These are phyloP conservation scores for Sporothrix pallida DNA, from an alignment of 2,329 filamentous ascomycete genomes.

Conservation along the genomic window DNA sequence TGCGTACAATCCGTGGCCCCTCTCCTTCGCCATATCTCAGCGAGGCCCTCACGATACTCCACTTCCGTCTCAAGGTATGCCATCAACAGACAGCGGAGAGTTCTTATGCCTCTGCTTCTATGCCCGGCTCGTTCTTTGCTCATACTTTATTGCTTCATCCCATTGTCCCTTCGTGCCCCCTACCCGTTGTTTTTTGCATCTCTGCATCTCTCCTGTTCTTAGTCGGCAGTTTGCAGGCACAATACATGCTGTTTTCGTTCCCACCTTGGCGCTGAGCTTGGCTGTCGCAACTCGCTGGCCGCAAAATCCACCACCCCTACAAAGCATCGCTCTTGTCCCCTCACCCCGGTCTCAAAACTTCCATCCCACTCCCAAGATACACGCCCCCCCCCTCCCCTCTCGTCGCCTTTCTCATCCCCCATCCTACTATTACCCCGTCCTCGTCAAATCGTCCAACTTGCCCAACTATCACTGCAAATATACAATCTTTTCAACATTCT, in stretches of 20 bases:
- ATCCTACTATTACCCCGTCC: slow-evolving; percentile 10
- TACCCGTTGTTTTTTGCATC: neutral
- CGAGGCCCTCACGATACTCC: neutral
- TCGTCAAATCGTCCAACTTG: slow-evolving; percentile 11
- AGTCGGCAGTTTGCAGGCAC: neutral
- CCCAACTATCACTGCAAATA: neutral
- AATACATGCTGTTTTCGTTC: neutral
- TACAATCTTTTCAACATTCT: slow-evolving; percentile 3
- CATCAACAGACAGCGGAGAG: neutral
- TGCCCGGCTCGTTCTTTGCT: too few species aligned
- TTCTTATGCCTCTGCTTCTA: neutral
- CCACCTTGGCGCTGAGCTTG: slow-evolving; percentile 26
- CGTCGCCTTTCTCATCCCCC: neutral
- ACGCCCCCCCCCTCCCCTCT: neutral
- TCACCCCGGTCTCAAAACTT: slow-evolving; percentile 21
- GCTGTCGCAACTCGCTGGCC: slow-evolving; percentile 13
- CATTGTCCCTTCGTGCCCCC: neutral
- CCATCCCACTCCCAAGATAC: neutral
- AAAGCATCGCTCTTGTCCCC: slow-evolving; percentile 2
- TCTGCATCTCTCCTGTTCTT: neutral
- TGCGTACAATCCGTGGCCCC: slow-evolving; percentile 1
- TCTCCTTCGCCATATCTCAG: neutral
- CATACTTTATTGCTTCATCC: neutral
- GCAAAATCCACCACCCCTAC: slow-evolving; percentile 25
- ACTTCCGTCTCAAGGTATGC: neutral